Percentiles rank a stretch among this genome's conserved stretches.
Conservation (phyloP, 306 rosid species). For the Urtica urens region DNA sequence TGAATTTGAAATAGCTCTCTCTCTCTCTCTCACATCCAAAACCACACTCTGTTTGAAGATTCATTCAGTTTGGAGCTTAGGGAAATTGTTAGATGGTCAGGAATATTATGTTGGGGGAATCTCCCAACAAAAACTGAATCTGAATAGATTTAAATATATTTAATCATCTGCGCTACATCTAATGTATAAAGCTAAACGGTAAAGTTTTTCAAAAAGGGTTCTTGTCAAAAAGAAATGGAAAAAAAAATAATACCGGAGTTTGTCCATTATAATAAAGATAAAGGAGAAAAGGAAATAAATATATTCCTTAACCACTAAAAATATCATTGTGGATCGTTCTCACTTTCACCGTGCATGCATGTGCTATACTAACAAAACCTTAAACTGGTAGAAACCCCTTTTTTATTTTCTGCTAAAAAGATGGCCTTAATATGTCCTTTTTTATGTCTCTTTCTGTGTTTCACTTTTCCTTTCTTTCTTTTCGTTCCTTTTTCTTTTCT, state of each 20-base stretch:
- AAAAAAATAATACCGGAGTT: not conserved
- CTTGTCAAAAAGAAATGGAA: not conserved
- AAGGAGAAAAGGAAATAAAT: not conserved
- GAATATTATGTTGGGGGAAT: conserved; percentile 60
- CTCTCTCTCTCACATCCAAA: conserved; percentile 3
- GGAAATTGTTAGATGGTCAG: conserved; percentile 41
- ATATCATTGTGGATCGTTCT: not conserved
- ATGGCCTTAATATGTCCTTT: not conserved
- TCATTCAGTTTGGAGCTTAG: conserved; percentile 34
- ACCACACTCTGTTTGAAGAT: conserved; percentile 10
- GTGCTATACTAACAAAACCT: conserved; percentile 18
- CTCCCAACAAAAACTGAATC: conserved; percentile 61
- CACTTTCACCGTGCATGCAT: conserved; percentile 12
- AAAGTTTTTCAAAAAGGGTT: not conserved
- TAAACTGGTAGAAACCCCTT: not conserved
- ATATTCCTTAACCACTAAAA: not conserved
- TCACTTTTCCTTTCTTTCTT: not conserved
- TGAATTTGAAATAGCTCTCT: conserved; percentile 33
- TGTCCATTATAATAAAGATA: not conserved
- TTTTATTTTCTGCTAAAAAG: not conserved
- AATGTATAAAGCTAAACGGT: not conserved
- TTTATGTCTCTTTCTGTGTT: not conserved
- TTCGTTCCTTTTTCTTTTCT: too few species aligned
- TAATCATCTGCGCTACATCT: conserved; percentile 1
- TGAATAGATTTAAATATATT: conserved; percentile 25